Percentiles rank a stretch among this genome's conserved stretches.
phyloP scores from a whole-genome alignment of 768 basidiomycete genomes.

The Pleurotus platypus region DNA sequence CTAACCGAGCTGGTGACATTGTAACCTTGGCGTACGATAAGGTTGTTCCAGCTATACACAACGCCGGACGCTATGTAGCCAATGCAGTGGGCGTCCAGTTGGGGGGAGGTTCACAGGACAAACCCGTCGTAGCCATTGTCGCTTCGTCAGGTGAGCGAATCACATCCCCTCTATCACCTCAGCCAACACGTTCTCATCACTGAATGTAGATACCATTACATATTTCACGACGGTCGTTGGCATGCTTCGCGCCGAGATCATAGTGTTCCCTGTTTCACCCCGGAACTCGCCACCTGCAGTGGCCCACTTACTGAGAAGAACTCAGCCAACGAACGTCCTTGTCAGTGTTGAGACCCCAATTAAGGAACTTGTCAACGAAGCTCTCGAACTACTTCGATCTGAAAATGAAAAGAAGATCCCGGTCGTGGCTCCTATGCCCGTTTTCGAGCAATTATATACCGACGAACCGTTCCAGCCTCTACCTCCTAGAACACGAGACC shows the following conservation, averaged over 20 bases:
- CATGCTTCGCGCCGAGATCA: conserved; percentile 19
- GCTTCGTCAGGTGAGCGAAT: conserved; percentile 18
- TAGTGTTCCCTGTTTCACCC: conserved; percentile 21
- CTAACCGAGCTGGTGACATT: conserved; percentile 13
- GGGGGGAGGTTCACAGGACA: background rate
- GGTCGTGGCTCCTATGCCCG: conserved; percentile 9
- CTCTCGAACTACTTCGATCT: background rate
- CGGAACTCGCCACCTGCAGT: conserved; percentile 24
- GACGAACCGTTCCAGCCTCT: conserved; percentile 5
- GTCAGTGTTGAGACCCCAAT: conserved; percentile 18
- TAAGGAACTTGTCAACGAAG: conserved; percentile 12
- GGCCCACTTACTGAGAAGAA: conserved; percentile 26
- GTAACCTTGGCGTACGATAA: conserved; percentile 21
- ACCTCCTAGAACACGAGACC: conserved; percentile 6
- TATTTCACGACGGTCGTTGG: conserved; percentile 21
- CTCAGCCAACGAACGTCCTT: conserved; percentile 17
- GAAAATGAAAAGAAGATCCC: background rate
- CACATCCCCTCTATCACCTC: background rate
- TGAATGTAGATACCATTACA: conserved; percentile 25
- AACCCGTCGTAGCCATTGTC: conserved; percentile 22
- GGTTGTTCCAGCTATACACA: conserved; percentile 21
- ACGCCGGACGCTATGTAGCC: conserved; percentile 16
- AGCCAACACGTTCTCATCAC: background rate
- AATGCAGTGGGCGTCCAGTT: background rate
- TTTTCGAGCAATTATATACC: conserved; percentile 12